Base-by-base conservation (phyloP, 768 basidiomycete species). In the Auricularia heimuer region DNA sequence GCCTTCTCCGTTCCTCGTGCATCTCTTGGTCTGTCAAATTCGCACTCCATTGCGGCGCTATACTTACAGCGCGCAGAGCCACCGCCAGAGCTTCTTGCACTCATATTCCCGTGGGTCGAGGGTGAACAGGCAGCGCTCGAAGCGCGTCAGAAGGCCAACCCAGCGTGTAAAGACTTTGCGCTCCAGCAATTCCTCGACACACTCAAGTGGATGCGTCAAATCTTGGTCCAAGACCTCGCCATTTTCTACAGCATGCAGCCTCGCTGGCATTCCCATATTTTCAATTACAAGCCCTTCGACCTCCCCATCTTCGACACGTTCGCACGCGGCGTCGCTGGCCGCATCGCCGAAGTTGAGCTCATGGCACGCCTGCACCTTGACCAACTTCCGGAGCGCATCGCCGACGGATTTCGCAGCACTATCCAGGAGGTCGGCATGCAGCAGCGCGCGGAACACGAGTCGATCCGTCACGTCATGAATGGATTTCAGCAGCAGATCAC, bases 141-240 rank as follows among this genome's bases (percentile, higher is more conserved):
- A 45, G 36, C 29, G 14, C 42, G 62, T 2, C 1, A 62, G 8
- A 21, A 39, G 11, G 1, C 63, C 39, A 68, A 69, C 24, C 16
- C 44, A 33, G 3, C 61, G 18, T 70, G 68, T 4, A 64, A 60
- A 6, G 75, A 75, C 61, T 69, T 73, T 44, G 68, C 75, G 1
- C 66, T 76, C 2, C 68, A 68, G 11, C 60, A 73, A 24, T 75
- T 77, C 62, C 70, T 74, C 0, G 42, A 62, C 0, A 45, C 76
- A 1, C 66, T 79, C 0, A 12, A 60, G 0, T 69, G 70, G 65
- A 61, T 77, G 0, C 71, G 67, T 7, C 61, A 29, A 2, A 68
- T 78, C n/a, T 66, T 78, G 1, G 69, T 78, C 3, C 75, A 78
- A 69, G 77, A 78, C 62, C 66, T 69, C 1, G 76, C 76, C 1